A percentile compares a stretch with the other conserved stretches of the same genome.
These are phyloP conservation scores for Aphanomyces astaci DNA, from an alignment of 352 stramenopile species.

Conservation along the genomic window DNA sequence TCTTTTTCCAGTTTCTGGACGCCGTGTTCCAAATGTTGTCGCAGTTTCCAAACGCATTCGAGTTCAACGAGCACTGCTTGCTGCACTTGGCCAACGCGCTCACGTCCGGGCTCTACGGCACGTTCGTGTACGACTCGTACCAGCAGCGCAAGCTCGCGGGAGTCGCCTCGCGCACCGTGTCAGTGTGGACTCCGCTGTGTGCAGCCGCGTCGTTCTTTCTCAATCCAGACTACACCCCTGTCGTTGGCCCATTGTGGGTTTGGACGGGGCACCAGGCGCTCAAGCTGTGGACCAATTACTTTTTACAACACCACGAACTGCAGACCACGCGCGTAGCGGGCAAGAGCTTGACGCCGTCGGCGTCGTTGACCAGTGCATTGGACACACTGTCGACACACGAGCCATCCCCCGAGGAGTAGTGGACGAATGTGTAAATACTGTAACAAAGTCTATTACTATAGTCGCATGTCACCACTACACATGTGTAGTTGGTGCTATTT, in stretches of 20 bases:
- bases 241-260: constrained; percentile 60
- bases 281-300: constrained; percentile 72
- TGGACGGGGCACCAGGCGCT: constrained; percentile 78
- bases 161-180: constrained; percentile 46
- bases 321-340: background rate
- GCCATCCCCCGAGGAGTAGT: no score
- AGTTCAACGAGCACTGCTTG: constrained; percentile 81
- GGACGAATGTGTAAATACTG: no score
- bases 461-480: no score
- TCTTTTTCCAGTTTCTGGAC: constrained; percentile 85
- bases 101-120: constrained; percentile 73
- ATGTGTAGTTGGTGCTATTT: no score
- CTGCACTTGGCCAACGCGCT: constrained; percentile 71
- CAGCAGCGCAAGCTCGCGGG: constrained; percentile 61
- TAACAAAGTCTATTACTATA: no score
- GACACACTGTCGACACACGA: no score
- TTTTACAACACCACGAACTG: constrained; percentile 49
- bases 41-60: constrained; percentile 73
- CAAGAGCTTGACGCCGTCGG: no score
- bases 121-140: constrained; percentile 71
- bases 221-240: constrained; percentile 43
- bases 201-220: constrained; percentile 38
- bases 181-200: constrained; percentile 73
- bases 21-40: constrained; percentile 75
- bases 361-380: no score